Evolutionary conservation across 78 protist species (phyloP).

Genomic region (Dictyostelium brefeldianum): DNA sequence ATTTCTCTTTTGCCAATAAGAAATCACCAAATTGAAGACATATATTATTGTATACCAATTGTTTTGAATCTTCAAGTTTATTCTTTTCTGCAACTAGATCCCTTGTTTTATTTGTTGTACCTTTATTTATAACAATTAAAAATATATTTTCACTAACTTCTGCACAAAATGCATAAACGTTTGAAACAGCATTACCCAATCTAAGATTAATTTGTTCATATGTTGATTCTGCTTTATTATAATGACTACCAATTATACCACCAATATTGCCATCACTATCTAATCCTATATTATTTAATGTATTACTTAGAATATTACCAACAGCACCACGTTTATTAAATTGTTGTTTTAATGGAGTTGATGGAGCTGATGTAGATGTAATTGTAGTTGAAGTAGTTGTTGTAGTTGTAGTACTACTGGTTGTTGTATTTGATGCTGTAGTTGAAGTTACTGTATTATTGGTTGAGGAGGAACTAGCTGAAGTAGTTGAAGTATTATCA

Average conservation of each 20-base stretch:
- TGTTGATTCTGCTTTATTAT: constrained; percentile 30
- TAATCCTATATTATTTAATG: background rate
- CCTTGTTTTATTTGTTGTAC: background rate
- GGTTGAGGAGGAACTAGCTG: background rate
- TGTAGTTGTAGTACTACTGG: background rate
- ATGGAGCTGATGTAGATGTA: background rate
- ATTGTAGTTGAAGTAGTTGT: background rate
- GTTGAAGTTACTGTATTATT: background rate
- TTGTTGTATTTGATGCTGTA: background rate
- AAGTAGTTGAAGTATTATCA: background rate
- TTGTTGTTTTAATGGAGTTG: background rate
- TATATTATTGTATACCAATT: constrained; percentile 9
- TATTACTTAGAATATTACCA: background rate
- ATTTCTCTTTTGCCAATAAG: constrained; percentile 36
- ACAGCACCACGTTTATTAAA: background rate
- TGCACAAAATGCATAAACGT: constrained; percentile 54
- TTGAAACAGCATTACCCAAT: background rate
- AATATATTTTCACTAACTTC: constrained; percentile 43
- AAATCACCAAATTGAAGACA: constrained; percentile 29
- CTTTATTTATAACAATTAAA: constrained; percentile 20
- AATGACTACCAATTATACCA: background rate
- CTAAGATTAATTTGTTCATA: constrained; percentile 28
- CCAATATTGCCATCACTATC: background rate
- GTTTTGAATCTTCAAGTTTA: constrained; percentile 44
- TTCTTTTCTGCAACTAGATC: constrained; percentile 17